Evolutionary conservation across 768 basidiomycete genomes (phyloP).

Genomic region (Kwoniella sp.): DNA sequence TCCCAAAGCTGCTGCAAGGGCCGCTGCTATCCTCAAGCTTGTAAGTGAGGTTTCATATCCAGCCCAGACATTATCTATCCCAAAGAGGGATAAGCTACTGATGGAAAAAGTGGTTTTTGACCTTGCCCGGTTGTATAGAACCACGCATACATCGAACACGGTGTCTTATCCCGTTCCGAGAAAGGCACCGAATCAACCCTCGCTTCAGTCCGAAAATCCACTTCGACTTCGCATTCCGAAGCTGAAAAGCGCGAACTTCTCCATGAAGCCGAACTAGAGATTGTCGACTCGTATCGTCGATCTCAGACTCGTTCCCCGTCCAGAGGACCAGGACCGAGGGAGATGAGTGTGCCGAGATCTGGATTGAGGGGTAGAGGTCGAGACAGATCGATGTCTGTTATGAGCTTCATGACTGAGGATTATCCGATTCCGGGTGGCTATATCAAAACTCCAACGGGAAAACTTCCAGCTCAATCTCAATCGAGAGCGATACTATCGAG

Average conservation of each 20-base stretch:
- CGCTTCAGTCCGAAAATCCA: neutral
- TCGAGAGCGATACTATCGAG: neutral
- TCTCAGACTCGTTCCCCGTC: conserved; percentile 7
- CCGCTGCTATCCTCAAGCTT: conserved; percentile 89
- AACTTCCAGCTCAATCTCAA: neutral
- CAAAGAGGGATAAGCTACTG: too few species aligned
- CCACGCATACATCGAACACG: conserved; percentile 80
- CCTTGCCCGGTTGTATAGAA: conserved; percentile 61
- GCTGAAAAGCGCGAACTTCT: conserved; percentile 62
- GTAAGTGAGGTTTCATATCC: conserved; percentile 58
- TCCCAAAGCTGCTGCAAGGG: conserved; percentile 81
- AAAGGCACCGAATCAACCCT: conserved; percentile 1
- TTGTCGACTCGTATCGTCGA: conserved; percentile 44
- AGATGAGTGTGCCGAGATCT: conserved; percentile 5
- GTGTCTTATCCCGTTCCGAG: conserved; percentile 39
- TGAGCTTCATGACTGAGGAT: conserved; percentile 25
- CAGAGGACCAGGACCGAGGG: conserved; percentile 10
- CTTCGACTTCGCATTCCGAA: conserved; percentile 8
- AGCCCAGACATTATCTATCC: too few species aligned
- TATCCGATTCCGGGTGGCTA: conserved; percentile 40
- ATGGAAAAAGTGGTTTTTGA: neutral
- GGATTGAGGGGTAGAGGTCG: conserved; percentile 1
- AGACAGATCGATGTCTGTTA: conserved; percentile 18
- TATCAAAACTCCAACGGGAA: conserved; percentile 28
- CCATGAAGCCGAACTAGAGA: conserved; percentile 64